Evolutionary conservation across 345 rosid species (phyloP).

Genomic region (Syzygium oleosum): DNA sequence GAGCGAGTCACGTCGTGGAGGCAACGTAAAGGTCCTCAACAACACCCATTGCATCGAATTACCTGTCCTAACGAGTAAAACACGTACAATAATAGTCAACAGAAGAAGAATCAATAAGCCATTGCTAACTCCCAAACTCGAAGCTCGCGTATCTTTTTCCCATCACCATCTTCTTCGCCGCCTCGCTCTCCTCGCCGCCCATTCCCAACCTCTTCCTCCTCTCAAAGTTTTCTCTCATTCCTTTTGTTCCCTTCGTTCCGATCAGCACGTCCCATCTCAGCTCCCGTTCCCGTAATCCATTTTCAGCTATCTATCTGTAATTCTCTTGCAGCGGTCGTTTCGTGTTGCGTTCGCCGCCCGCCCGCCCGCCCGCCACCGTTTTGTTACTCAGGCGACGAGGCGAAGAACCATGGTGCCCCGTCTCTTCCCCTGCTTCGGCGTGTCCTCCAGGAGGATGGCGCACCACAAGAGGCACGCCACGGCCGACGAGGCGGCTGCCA

Average conservation of each 20-base stretch:
- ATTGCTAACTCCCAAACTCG: background rate
- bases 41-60: background rate
- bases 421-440: conserved; percentile 68
- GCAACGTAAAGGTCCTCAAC: background rate
- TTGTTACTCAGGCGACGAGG: background rate
- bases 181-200: conserved; percentile 36
- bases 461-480: background rate
- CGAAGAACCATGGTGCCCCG: conserved; percentile 44
- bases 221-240: background rate
- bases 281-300: background rate
- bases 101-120: background rate
- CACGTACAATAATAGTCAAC: background rate
- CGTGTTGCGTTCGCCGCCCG: background rate
- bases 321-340: background rate
- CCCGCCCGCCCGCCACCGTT: background rate
- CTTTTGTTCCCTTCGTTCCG: background rate
- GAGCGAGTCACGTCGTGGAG: background rate
- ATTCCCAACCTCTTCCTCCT: background rate
- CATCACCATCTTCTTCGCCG: conserved; percentile 14
- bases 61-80: background rate
- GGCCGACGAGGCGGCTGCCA: conserved; percentile 17
- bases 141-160: background rate
- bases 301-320: conserved; percentile 3
- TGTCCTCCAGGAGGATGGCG: background rate
- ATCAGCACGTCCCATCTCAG: background rate